Conservation (phyloP, 1,139 yeast genomes). For the Pichia sp. region DNA sequence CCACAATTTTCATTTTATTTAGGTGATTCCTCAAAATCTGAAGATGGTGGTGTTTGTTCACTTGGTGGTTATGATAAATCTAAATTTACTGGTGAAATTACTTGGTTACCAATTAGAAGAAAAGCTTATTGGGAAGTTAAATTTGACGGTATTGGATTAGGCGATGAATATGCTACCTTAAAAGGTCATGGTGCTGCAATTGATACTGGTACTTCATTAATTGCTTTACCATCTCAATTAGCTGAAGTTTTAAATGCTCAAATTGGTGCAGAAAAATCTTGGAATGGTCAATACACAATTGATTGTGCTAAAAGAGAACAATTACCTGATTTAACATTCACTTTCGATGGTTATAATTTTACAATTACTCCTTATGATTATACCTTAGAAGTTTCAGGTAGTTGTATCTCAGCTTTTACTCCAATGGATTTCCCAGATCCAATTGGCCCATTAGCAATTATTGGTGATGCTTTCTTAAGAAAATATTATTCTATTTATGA, state of each 20-base stretch:
- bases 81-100: constrained; percentile 71
- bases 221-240: constrained; percentile 87
- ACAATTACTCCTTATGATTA: constrained; percentile 84
- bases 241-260: constrained; percentile 93
- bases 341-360: constrained; percentile 83
- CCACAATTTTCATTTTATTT: constrained; percentile 85
- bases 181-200: constrained; percentile 90
- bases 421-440: constrained; percentile 98
- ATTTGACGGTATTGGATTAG: constrained; percentile 83
- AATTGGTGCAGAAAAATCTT: constrained; percentile 93
- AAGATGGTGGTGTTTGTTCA: constrained; percentile 84
- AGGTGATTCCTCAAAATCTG: constrained; percentile 65
- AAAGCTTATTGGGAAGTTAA: constrained; percentile 99
- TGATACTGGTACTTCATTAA: constrained; percentile 96
- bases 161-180: constrained; percentile 83
- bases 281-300: constrained; percentile 94
- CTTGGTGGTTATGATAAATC: constrained; percentile 87
- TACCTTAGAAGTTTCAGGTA: constrained; percentile 86
- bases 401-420: constrained; percentile 92
- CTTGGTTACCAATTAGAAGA: constrained; percentile 96
- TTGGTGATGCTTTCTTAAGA: constrained; percentile 97
- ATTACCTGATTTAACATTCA: constrained; percentile 88
- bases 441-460: constrained; percentile 89
- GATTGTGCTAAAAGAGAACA: constrained; percentile 80
- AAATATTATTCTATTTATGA: constrained; percentile 91